Conservation (phyloP, 2,329 filamentous ascomycete species). For the Grosmannia serpens region DNA sequence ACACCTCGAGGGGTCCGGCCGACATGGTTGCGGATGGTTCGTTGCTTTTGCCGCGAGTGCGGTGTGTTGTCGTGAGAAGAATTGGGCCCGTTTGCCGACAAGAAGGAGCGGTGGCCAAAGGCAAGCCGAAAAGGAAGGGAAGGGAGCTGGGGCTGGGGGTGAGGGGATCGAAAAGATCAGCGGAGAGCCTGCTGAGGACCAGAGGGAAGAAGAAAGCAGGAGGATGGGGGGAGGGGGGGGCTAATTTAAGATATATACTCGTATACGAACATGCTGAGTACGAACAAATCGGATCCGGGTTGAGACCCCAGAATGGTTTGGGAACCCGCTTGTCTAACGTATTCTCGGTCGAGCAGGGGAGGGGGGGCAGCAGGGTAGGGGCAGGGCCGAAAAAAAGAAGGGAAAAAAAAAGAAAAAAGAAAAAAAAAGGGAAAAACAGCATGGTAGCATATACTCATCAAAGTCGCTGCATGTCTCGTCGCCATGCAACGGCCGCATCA, state of each 20-base stretch:
- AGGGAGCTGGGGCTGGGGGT: not conserved
- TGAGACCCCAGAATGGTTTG: not conserved
- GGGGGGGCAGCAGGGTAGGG: no score
- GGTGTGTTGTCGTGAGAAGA: not conserved
- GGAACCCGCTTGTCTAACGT: not conserved
- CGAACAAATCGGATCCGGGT: not conserved
- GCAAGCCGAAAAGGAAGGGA: not conserved
- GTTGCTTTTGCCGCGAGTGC: not conserved
- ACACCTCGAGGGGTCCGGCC: conserved; percentile 18
- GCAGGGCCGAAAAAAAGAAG: not conserved
- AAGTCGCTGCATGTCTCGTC: not conserved
- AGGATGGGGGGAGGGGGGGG: not conserved
- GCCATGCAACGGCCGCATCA: not conserved
- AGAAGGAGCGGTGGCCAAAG: not conserved
- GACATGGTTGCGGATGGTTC: conserved; percentile 7
- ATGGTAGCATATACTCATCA: not conserved
- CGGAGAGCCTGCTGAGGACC: not conserved
- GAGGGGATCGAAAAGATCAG: not conserved
- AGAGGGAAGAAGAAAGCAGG: not conserved
- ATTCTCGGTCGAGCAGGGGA: not conserved
- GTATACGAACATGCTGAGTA: not conserved
- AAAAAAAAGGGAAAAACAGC: not conserved
- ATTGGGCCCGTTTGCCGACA: not conserved
- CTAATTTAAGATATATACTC: conserved; percentile 3
- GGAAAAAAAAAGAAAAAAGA: not conserved